phyloP scores from a whole-genome alignment of 306 rosid species.

The Rosa chinensis region DNA sequence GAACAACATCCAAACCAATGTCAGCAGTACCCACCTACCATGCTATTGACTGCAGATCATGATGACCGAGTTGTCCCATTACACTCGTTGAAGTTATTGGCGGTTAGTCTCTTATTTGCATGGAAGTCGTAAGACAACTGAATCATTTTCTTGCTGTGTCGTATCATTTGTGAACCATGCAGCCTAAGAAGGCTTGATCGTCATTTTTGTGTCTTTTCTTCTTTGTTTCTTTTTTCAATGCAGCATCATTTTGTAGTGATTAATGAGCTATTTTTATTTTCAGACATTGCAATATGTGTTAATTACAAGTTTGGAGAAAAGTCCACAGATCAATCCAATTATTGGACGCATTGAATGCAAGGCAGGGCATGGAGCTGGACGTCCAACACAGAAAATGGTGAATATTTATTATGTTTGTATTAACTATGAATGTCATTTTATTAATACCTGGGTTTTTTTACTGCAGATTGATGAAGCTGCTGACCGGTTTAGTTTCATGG shows the following conservation, averaged over 20 bases:
- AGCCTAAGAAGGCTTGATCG: background rate
- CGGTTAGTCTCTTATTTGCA: constrained; percentile 52
- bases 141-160: background rate
- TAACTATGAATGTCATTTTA: background rate
- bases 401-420: background rate
- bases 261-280: background rate
- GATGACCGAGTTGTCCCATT: constrained; percentile 97
- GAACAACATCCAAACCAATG: constrained; percentile 44
- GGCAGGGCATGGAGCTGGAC: constrained; percentile 88
- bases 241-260: background rate
- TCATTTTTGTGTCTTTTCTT: background rate
- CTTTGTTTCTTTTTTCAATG: background rate
- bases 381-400: constrained; percentile 88
- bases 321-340: constrained; percentile 86
- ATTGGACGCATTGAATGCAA: constrained; percentile 92
- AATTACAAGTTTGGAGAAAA: constrained; percentile 63
- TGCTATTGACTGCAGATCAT: constrained; percentile 96
- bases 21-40: constrained; percentile 82
- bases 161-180: background rate
- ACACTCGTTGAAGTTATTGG: constrained; percentile 80
- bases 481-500: constrained; percentile 59
- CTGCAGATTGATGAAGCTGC: constrained; percentile 61
- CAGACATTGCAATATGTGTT: constrained; percentile 81
- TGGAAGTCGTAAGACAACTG: background rate
- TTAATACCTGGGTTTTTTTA: background rate